Evolutionary conservation across 106 monocot genomes (phyloP).

Genomic region (Platanthera zijinensis): DNA sequence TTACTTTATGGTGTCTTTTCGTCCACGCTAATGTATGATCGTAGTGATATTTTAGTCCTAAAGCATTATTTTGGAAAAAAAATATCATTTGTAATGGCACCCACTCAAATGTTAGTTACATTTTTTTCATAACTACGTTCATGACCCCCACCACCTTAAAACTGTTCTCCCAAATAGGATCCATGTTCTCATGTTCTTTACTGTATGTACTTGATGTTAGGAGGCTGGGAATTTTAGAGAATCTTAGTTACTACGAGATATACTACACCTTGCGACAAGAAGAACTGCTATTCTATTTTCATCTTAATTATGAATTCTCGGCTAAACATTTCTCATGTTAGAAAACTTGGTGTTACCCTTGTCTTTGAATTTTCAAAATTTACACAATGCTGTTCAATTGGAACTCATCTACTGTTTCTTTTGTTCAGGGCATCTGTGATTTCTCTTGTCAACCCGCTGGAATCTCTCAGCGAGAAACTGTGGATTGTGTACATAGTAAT

Average conservation of each 20-base stretch:
- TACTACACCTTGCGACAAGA: neutral
- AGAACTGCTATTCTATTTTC: neutral
- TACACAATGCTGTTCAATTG: neutral
- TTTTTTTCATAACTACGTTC: neutral
- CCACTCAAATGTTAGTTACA: no score
- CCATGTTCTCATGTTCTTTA: neutral
- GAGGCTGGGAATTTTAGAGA: neutral
- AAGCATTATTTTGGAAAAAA: no score
- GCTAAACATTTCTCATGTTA: neutral
- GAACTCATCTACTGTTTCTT: neutral
- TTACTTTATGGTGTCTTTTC: no score
- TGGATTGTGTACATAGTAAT: constrained; percentile 2
- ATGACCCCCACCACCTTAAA: neutral
- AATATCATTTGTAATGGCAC: no score
- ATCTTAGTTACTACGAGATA: neutral
- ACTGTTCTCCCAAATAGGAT: no score
- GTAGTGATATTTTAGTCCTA: no score
- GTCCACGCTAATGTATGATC: no score
- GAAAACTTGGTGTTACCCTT: neutral
- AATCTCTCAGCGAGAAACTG: neutral
- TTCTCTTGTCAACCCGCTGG: neutral
- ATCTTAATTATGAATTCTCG: neutral
- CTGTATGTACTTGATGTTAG: neutral
- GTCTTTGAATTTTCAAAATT: neutral
- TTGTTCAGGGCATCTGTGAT: neutral